Percentiles rank a stretch among this genome's conserved stretches.
Conservation (phyloP, 2,329 filamentous ascomycete species). For the Scleromitrula shiraiana region DNA sequence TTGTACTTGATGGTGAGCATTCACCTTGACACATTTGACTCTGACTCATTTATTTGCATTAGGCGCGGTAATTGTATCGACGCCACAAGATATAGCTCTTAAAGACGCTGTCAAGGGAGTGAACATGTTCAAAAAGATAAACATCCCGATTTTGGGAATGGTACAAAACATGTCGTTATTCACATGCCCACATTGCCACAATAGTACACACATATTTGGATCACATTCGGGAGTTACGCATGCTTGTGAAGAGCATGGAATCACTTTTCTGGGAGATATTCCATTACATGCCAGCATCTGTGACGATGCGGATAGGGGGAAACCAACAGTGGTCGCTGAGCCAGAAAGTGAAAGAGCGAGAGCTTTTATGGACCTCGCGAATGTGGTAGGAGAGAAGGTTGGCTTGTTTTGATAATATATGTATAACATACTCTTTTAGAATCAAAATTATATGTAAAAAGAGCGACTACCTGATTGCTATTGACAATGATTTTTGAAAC, state of each 20-base stretch:
- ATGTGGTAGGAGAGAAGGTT: conserved; percentile 34
- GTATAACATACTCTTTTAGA: not conserved
- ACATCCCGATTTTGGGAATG: conserved; percentile 68
- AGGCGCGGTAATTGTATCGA: conserved; percentile 82
- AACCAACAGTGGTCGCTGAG: conserved; percentile 83
- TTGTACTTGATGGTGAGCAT: conserved; percentile 68
- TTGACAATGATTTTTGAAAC: not conserved
- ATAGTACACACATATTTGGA: conserved; percentile 70
- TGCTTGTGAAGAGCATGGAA: conserved; percentile 62
- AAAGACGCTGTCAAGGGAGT: conserved; percentile 89
- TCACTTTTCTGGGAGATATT: conserved; percentile 81
- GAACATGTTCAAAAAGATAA: conserved; percentile 83
- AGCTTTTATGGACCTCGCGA: conserved; percentile 66
- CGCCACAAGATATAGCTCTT: conserved; percentile 85
- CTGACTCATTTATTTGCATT: not conserved
- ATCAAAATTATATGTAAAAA: not conserved
- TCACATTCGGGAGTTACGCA: conserved; percentile 53
- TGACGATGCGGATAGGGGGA: conserved; percentile 77
- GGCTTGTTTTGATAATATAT: conserved; percentile 16
- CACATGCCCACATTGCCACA: conserved; percentile 67
- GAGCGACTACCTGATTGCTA: not conserved
- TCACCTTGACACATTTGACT: not conserved
- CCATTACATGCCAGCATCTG: conserved; percentile 82
- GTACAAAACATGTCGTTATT: conserved; percentile 91
- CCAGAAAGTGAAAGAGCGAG: conserved; percentile 65